Percentiles rank a stretch among this genome's conserved stretches.
Evolutionary conservation across 108 stramenopile species (phyloP).

Genomic region (Fragilaria crotonensis): DNA sequence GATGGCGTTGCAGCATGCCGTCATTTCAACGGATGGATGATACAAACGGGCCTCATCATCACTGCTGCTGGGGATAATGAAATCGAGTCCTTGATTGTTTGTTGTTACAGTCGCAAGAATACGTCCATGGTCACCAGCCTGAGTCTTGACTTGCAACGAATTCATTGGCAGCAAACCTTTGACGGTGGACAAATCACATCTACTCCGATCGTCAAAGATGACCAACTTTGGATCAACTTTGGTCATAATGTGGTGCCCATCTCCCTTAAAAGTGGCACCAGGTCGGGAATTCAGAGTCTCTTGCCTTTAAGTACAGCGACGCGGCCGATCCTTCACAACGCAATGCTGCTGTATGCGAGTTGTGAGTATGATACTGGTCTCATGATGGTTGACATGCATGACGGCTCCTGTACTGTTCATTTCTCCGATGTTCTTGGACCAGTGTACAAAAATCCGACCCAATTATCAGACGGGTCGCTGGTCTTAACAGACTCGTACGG

Average conservation of each 20-base stretch:
- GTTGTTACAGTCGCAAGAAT: constrained; percentile 5
- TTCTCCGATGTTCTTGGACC: background rate
- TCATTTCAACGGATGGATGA: constrained; percentile 17
- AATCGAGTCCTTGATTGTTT: constrained; percentile 5
- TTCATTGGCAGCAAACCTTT: constrained; percentile 8
- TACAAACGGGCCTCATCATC: constrained; percentile 23
- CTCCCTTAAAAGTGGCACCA: background rate
- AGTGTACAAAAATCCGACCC: background rate
- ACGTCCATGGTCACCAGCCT: constrained; percentile 15
- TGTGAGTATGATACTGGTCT: constrained; percentile 1
- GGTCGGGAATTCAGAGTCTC: background rate
- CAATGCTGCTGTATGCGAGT: background rate
- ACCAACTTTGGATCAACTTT: constrained; percentile 2
- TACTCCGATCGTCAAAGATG: constrained; percentile 12
- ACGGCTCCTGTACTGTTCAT: background rate
- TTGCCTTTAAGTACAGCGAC: background rate
- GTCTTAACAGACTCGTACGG: background rate
- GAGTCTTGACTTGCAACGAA: constrained; percentile 11
- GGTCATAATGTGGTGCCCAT: background rate
- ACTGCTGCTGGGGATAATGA: background rate
- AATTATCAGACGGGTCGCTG: background rate
- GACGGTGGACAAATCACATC: constrained; percentile 13
- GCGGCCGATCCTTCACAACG: background rate
- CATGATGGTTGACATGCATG: background rate
- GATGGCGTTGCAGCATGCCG: constrained; percentile 1